Percentiles rank a stretch among this genome's conserved stretches.
These are phyloP conservation scores for Acanthamoeba lenticulata DNA, from an alignment of 208 protist species.

Conservation along the genomic window DNA sequence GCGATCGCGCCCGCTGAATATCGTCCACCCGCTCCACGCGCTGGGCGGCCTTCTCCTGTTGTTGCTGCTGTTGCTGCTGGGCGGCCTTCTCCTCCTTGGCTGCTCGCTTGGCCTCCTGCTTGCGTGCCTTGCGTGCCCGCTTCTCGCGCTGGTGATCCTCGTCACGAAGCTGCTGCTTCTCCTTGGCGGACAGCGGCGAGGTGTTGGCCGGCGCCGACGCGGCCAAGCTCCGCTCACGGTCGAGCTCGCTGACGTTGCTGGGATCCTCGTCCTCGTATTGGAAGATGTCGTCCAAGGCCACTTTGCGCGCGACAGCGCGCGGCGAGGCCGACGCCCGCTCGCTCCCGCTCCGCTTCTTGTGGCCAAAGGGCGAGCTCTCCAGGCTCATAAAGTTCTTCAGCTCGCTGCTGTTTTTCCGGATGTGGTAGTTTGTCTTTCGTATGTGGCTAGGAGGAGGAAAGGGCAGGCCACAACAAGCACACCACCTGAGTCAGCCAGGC, in stretches of 20 bases:
- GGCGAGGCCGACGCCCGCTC: background rate
- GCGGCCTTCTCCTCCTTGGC: background rate
- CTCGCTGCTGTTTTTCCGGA: constrained; percentile 36
- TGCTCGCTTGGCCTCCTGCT: background rate
- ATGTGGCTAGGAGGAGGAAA: background rate
- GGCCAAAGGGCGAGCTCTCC: constrained; percentile 50
- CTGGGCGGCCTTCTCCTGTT: too few relatives aligned
- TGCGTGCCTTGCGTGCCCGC: background rate
- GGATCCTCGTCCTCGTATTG: background rate
- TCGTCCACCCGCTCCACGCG: constrained; percentile 12
- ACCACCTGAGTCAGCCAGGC: too few relatives aligned
- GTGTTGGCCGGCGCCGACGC: background rate
- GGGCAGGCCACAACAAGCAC: background rate
- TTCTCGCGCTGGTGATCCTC: background rate
- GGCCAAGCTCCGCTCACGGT: background rate
- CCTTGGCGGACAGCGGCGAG: background rate
- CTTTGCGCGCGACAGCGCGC: background rate
- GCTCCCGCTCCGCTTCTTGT: constrained; percentile 4
- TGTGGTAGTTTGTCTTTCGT: constrained; percentile 29
- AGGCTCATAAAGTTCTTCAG: background rate
- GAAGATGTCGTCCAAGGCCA: constrained; percentile 16
- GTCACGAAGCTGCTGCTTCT: background rate
- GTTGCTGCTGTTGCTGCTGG: background rate
- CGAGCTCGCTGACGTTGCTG: background rate
- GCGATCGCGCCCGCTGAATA: background rate